Conservation (phyloP, 148 eudicot genomes). For the Suaeda aralocaspica region DNA sequence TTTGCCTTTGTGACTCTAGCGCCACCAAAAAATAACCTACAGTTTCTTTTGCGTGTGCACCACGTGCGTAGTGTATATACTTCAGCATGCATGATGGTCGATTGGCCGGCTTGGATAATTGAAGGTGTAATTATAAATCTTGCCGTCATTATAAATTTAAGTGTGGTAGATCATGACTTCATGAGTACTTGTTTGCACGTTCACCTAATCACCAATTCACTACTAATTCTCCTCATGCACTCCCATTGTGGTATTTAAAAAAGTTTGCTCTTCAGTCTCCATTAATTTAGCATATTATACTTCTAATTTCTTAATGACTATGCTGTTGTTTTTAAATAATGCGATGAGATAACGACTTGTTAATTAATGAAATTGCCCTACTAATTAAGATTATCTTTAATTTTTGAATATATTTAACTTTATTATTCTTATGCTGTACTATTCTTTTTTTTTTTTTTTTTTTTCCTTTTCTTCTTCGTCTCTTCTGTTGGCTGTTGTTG, state of each 20-base stretch:
- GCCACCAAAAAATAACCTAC: no score
- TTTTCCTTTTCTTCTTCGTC: no score
- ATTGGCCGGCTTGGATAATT: no score
- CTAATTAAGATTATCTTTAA: background rate
- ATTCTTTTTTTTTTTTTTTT: background rate
- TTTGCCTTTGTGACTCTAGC: no score
- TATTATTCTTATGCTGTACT: background rate
- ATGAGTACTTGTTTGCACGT: background rate
- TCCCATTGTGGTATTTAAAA: background rate
- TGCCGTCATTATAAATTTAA: no score
- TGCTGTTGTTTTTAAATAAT: background rate
- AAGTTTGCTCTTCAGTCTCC: background rate
- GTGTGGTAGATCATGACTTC: no score
- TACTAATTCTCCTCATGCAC: background rate
- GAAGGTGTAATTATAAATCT: no score
- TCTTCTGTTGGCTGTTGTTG: no score
- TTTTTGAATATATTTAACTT: background rate
- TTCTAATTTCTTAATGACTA: background rate
- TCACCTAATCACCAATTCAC: background rate
- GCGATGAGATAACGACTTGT: slow-evolving; percentile 1
- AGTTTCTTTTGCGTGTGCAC: no score
- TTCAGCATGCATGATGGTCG: no score
- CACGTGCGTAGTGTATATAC: no score
- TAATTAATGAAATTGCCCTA: slow-evolving; percentile 9
- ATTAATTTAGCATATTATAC: background rate